Base-by-base conservation (phyloP, 257 asterid genomes). In the Craterostigma plantagineum region DNA sequence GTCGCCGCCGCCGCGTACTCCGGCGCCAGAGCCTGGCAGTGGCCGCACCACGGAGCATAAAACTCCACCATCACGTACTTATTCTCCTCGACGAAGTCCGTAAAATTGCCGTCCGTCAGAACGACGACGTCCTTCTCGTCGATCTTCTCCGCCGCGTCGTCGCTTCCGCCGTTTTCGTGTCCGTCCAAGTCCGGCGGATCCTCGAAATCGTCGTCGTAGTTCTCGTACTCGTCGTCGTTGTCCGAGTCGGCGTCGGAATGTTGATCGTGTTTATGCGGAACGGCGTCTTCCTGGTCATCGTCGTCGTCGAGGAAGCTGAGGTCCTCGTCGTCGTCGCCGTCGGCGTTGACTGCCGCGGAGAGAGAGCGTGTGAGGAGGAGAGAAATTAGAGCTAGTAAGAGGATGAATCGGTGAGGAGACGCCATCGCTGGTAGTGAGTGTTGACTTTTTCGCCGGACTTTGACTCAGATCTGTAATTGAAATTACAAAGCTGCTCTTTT, bases 1-100 rank as follows among this genome's bases (percentile, higher is more conserved):
- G 95, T 79, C n/a, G 98, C 98, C 10, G 93, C 98, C 14, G 92
- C 93, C 1, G 98, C 98, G 39, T 73, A 87, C 67, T 87, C 98
- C 64, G 95, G 98, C 34, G 91, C 75, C 55, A 87, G 64, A 16
- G 71, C 51, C 72, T 73, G 63, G 60, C 98, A 87, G 53, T 87
- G 98, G 3, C 95, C 93, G 49, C 98, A 87, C 98, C 98, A 87
- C 33, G 95, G 93, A 23, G 98, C 95, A 38, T 82, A 87, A 43
- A 87, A 87, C 52, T 87, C 98, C 60, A 82, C 93, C 98, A 87
- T 65, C 17, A 79, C 98, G 50, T 79, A 64, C 73, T 66, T 82
- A 50, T 79, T 76, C 10, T 63, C 73, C 7, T 52, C 75, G 1
- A 87, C 55, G 50, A 82, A 76, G 10, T 63, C 68, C 44, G 76